phyloP scores from a whole-genome alignment of 768 basidiomycete genomes.

The Panus rudis region DNA sequence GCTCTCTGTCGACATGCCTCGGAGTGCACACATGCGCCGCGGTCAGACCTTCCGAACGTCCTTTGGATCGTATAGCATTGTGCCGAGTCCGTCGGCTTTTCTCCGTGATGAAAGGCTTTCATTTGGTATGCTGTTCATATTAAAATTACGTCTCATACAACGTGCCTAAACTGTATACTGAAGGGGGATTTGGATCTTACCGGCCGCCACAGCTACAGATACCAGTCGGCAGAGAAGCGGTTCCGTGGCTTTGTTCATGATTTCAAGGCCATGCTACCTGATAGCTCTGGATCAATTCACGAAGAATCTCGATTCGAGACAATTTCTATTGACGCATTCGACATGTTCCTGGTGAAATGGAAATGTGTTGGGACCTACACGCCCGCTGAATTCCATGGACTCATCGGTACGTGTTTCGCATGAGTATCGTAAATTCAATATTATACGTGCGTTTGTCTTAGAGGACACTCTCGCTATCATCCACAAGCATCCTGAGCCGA shows the following conservation, averaged over 20 bases:
- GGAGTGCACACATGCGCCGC: too few relatives aligned
- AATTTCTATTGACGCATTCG: too few relatives aligned
- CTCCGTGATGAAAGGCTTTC: background rate
- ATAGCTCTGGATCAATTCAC: too few relatives aligned
- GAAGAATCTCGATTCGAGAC: background rate
- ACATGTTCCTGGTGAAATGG: too few relatives aligned
- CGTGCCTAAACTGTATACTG: background rate
- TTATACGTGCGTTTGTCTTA: too few relatives aligned
- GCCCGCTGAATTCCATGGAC: too few relatives aligned
- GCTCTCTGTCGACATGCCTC: too few relatives aligned
- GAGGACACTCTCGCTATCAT: too few relatives aligned
- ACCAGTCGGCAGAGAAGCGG: background rate
- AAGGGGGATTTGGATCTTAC: background rate
- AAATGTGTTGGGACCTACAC: too few relatives aligned
- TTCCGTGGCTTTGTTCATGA: background rate
- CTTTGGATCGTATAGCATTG: background rate
- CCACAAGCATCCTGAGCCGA: background rate
- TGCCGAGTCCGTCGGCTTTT: background rate
- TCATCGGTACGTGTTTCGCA: too few relatives aligned
- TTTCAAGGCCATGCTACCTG: background rate
- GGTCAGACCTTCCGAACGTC: too few relatives aligned
- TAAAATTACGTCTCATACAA: background rate
- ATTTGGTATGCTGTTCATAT: background rate
- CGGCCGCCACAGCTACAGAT: background rate
- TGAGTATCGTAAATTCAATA: too few relatives aligned